phyloP scores from a whole-genome alignment of 306 rosid genomes.

The Rubus parviflorus region DNA sequence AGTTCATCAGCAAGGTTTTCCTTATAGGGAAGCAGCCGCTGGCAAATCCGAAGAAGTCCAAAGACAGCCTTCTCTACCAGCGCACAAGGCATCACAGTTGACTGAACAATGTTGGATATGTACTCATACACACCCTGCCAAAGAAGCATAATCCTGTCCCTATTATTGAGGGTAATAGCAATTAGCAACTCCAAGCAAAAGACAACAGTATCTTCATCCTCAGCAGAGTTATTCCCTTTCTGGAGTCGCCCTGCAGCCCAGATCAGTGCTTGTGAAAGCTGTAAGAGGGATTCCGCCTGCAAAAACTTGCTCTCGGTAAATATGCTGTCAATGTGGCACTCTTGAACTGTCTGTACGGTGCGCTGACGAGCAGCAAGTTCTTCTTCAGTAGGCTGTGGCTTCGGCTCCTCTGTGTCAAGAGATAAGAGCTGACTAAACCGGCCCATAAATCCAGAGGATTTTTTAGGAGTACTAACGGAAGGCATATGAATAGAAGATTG shows the following conservation, averaged over 20 bases:
- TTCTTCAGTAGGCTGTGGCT: conserved; percentile 94
- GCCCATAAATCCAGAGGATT: conserved; percentile 93
- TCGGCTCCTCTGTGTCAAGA: conserved; percentile 94
- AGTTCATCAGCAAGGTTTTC: conserved; percentile 96
- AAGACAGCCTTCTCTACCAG: conserved; percentile 98
- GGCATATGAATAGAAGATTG: conserved; percentile 71
- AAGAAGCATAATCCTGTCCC: conserved; percentile 89
- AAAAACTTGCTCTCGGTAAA: conserved; percentile 93
- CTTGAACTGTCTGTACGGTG: conserved; percentile 84
- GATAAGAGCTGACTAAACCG: conserved; percentile 95
- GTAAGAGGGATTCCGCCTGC: conserved; percentile 86
- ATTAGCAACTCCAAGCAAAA: conserved; percentile 93
- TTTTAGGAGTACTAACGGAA: conserved; percentile 71
- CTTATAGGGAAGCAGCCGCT: conserved; percentile 96
- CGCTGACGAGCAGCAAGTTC: conserved; percentile 95
- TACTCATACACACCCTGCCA: conserved; percentile 98
- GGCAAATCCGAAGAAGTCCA: conserved; percentile 91
- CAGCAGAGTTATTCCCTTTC: conserved; percentile 76
- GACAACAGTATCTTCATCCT: conserved; percentile 96
- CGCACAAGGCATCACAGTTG: conserved; percentile 91
- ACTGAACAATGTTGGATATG: conserved; percentile 88
- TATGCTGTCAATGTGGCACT: conserved; percentile 92
- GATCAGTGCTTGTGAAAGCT: conserved; percentile 88
- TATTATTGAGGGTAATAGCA: conserved; percentile 88
- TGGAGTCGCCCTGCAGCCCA: conserved; percentile 90